phyloP scores from a whole-genome alignment of 345 rosid genomes.

The Lumnitzera littorea region DNA sequence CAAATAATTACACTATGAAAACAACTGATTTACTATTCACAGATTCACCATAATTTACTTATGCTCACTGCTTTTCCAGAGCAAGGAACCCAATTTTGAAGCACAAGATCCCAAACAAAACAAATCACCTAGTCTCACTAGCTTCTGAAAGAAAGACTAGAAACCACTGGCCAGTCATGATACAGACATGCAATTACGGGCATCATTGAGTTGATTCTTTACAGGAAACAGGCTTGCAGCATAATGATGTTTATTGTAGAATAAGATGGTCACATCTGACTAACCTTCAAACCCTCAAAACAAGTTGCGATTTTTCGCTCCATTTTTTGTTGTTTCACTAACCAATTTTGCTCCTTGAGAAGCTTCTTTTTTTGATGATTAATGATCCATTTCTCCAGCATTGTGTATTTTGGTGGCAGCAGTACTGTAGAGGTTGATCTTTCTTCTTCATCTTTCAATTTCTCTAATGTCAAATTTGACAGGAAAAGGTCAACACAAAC shows the following conservation, averaged over 20 bases:
- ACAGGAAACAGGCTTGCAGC: neutral
- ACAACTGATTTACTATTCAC: too few relatives aligned
- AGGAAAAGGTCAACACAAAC: slow-evolving; percentile 7
- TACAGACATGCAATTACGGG: too few relatives aligned
- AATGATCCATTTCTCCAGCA: slow-evolving; percentile 81
- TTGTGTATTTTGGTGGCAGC: slow-evolving; percentile 55
- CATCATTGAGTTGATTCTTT: neutral
- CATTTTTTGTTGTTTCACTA: slow-evolving; percentile 55
- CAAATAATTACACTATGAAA: too few relatives aligned
- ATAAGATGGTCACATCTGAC: slow-evolving; percentile 8
- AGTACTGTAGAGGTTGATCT: slow-evolving; percentile 28
- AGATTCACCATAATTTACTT: too few relatives aligned
- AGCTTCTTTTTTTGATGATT: slow-evolving; percentile 57
- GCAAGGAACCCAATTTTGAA: neutral
- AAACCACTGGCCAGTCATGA: too few relatives aligned
- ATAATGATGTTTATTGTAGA: neutral
- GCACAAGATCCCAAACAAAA: neutral
- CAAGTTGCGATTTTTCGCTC: slow-evolving; percentile 48
- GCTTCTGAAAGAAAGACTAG: too few relatives aligned
- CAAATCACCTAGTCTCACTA: too few relatives aligned
- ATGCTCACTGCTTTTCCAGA: too few relatives aligned
- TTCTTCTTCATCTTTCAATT: slow-evolving; percentile 45
- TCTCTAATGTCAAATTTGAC: slow-evolving; percentile 16
- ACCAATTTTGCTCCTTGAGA: slow-evolving; percentile 48
- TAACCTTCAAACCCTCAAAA: slow-evolving; percentile 67